phyloP scores from a whole-genome alignment of 2,329 filamentous ascomycete genomes.

The Fusarium nematophilum region DNA sequence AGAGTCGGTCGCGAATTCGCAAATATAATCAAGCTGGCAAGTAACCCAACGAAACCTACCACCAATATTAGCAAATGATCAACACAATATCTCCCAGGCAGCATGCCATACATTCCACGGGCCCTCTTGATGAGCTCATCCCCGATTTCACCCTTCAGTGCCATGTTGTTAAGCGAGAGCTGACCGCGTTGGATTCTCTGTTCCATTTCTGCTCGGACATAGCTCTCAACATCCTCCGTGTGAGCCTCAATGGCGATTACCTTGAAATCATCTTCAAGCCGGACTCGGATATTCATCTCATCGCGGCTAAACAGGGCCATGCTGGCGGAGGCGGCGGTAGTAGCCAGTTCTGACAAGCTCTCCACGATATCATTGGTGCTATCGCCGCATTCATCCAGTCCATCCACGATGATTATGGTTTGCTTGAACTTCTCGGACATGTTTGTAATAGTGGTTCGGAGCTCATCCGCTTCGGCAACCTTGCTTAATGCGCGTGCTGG shows the following conservation, averaged over 20 bases:
- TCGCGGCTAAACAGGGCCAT: constrained; percentile 24
- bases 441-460: fast-evolving
- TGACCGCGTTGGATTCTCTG: neutral
- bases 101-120: constrained; percentile 15
- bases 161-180: neutral
- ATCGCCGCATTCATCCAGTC: constrained; percentile 12
- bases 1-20: constrained; percentile 10
- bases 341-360: neutral
- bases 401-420: constrained; percentile 8
- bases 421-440: neutral
- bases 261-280: neutral
- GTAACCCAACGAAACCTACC: constrained; percentile 36
- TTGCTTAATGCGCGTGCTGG: neutral
- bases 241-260: constrained; percentile 5
- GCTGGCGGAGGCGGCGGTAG: neutral
- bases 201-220: constrained; percentile 23
- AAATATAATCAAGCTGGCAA: constrained; percentile 34
- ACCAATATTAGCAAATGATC: no score
- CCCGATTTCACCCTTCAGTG: constrained; percentile 21
- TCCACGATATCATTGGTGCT: neutral
- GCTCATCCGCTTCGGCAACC: neutral
- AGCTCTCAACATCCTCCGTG: constrained; percentile 16
- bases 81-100: no score
- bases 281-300: neutral
- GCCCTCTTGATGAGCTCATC: constrained; percentile 4